Percentiles rank a stretch among this genome's conserved stretches.
Conservation (phyloP, 305 asterid species). For the Fraxinus platypoda region DNA sequence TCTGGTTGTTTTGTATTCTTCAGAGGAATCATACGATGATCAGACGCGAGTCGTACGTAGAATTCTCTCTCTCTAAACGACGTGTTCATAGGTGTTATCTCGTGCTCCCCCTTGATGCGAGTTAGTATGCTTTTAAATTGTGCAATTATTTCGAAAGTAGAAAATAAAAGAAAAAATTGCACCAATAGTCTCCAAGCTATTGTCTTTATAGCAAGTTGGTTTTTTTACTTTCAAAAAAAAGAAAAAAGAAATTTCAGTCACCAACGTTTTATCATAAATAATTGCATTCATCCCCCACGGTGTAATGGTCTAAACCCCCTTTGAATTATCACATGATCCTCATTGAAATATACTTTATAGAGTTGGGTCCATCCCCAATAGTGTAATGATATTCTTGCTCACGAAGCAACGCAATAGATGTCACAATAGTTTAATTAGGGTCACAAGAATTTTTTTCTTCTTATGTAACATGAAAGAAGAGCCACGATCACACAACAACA, state of each 20-base stretch:
- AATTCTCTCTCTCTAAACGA: neutral
- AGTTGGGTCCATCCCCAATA: neutral
- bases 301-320: too few relatives aligned
- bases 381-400: neutral
- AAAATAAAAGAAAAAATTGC: neutral
- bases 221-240: neutral
- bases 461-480: neutral
- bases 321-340: neutral
- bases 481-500: neutral
- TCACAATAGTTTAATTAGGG: neutral
- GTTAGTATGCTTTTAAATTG: neutral
- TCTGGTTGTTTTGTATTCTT: slow-evolving; percentile 4
- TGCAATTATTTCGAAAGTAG: neutral
- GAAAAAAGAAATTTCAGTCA: neutral
- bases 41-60: neutral
- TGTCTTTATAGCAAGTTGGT: neutral
- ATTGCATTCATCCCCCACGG: too few relatives aligned
- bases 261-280: neutral
- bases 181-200: neutral
- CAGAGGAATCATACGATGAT: neutral
- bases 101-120: neutral
- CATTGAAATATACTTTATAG: neutral
- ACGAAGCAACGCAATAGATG: neutral
- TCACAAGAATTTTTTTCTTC: neutral
- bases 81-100: neutral